phyloP scores from a whole-genome alignment of 805 yeast species.

The Lachancea lanzarotensis region DNA sequence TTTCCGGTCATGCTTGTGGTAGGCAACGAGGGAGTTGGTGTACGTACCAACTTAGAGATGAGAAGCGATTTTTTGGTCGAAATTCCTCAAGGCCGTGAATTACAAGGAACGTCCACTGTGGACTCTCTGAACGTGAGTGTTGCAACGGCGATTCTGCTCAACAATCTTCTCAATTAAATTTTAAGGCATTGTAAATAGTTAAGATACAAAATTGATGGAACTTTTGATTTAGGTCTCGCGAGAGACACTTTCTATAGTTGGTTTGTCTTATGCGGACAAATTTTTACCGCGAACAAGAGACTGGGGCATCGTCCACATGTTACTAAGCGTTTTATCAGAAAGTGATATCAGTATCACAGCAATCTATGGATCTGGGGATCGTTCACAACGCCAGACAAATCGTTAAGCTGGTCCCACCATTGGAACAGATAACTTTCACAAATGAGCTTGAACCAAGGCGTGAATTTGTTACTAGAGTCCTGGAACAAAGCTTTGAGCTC shows the following conservation, averaged over 20 bases:
- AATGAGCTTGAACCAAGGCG: conserved; percentile 97
- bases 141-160: conserved; percentile 67
- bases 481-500: conserved; percentile 72
- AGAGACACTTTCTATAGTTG: not conserved
- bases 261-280: too few relatives aligned
- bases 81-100: conserved; percentile 25
- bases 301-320: too few relatives aligned
- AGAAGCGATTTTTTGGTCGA: conserved; percentile 45
- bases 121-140: conserved; percentile 89
- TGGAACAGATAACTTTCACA: conserved; percentile 84
- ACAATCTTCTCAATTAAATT: conserved; percentile 18
- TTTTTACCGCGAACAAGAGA: too few relatives aligned
- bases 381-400: conserved; percentile 43
- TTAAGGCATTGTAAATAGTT: not conserved
- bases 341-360: conserved; percentile 17
- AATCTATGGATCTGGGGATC: conserved; percentile 34
- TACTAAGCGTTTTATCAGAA: too few relatives aligned
- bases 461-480: conserved; percentile 62
- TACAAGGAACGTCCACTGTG: conserved; percentile 30
- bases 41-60: conserved; percentile 56
- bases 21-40: conserved; percentile 84
- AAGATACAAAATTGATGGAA: not conserved
- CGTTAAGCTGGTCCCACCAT: conserved; percentile 84
- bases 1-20: conserved; percentile 65
- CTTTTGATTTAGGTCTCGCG: not conserved